These are phyloP conservation scores for Dichotomocladium elegans DNA, from an alignment of 371 early-diverging fungal species.

Conservation along the genomic window DNA sequence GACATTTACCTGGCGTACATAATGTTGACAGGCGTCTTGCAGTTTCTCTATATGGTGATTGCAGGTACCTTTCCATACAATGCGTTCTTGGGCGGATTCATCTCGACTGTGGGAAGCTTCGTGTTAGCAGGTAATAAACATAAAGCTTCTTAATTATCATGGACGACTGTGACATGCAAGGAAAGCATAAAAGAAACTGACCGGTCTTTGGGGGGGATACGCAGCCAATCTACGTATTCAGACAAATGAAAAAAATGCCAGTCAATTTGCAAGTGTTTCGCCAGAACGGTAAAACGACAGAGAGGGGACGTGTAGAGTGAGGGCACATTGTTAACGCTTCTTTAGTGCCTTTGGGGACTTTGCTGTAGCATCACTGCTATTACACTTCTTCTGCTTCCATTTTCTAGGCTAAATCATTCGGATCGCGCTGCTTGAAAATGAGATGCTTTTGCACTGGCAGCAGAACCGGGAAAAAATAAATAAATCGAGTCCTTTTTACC, in stretches of 20 bases:
- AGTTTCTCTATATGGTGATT: conserved; percentile 81
- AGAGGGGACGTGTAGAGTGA: neutral
- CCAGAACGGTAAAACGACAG: conserved; percentile 14
- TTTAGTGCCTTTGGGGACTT: conserved; percentile 57
- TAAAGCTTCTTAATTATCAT: too few species aligned
- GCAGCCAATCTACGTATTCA: conserved; percentile 37
- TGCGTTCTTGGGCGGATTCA: conserved; percentile 94
- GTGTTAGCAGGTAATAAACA: conserved; percentile 76
- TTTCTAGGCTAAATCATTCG: conserved; percentile 60
- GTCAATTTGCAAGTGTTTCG: conserved; percentile 13
- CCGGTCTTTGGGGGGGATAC: too few species aligned
- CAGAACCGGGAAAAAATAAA: too few species aligned
- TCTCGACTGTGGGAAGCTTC: conserved; percentile 88
- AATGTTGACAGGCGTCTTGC: conserved; percentile 80
- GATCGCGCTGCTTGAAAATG: too few species aligned
- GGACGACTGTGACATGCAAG: too few species aligned
- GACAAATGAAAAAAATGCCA: conserved; percentile 15
- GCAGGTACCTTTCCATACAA: conserved; percentile 96
- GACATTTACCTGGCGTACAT: conserved; percentile 90
- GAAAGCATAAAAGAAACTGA: too few species aligned
- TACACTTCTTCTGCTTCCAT: conserved; percentile 55
- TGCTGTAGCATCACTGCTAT: conserved; percentile 39
- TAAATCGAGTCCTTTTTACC: neutral
- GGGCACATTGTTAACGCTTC: neutral
- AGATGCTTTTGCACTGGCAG: too few species aligned